Base-by-base conservation (phyloP, 2,329 filamentous ascomycete species). In the Arthroderma sp. region DNA sequence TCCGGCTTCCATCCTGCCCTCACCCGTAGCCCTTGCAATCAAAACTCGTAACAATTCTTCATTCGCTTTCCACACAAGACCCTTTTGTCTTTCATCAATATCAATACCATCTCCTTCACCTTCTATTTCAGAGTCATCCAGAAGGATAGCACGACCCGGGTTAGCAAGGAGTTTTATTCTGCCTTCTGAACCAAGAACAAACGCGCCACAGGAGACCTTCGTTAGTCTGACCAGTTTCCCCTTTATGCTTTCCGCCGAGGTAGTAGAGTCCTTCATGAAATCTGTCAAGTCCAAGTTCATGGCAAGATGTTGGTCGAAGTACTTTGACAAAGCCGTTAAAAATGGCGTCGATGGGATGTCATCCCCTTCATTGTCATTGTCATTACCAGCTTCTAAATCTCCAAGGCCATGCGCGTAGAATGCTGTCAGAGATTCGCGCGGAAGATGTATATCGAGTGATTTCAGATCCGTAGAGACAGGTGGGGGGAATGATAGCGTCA, bases 151-250 rank as follows among this genome's bases (percentile, higher is more conserved):
- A 23, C 58, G 52, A 7, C 59, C 59, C 8, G 60, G 57, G 52
- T 62, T 61, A 1, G 64, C 68, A 60, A 71, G 66, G 15, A 74
- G 57, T 59, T 74, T 74, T 59, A 74, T 61, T 52, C 67, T 66
- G 8, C 72, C 72, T 17, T 74, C 72, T 11, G 62, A 63, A 2
- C 68, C 70, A 33, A 74, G 56, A 9, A 72, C 67, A 61, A 74
- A 74, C 19, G 67, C 69, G 15, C 67, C 68, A 57, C 70, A 74
- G 0, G 70, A 67, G 55, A 73, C 61, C 51, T 71, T 72, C 8
- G 67, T 68, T 4, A 74, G 59, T 2, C 70, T 66, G 11, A 71
- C 63, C 61, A 71, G 64, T 2, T 55, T 35, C 9, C 23, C 41
- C 39, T 55, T 49, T 6, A 38, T 41, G 21, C 17, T 15, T 37